These are phyloP conservation scores for Wallacemonas rigidus DNA, from an alignment of 208 protist genomes.

Conservation along the genomic window DNA sequence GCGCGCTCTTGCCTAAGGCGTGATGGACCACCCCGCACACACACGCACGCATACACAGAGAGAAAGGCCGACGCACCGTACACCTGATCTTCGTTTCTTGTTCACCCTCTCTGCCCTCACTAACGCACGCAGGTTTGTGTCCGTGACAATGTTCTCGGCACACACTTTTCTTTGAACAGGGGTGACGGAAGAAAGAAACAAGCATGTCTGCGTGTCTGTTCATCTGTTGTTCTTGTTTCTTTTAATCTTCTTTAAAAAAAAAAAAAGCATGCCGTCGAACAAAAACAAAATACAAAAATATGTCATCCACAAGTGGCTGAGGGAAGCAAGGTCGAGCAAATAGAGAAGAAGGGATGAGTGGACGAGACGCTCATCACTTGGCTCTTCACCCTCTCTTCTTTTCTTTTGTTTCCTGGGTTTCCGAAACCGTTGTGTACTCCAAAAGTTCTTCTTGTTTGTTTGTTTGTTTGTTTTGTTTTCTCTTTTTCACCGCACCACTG, in stretches of 20 bases:
- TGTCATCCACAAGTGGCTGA: conserved; percentile 2
- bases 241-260: conserved; percentile 7
- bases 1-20: conserved; percentile 68
- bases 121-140: too few relatives aligned
- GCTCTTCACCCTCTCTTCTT: too few relatives aligned
- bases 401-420: too few relatives aligned
- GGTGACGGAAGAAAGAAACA: too few relatives aligned
- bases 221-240: too few relatives aligned
- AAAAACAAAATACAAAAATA: conserved; percentile 8
- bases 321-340: background rate
- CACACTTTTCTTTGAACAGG: too few relatives aligned
- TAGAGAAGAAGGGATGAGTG: background rate
- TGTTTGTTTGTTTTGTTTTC: conserved; percentile 2
- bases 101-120: too few relatives aligned
- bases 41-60: too few relatives aligned
- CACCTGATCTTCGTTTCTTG: background rate
- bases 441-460: conserved; percentile 10
- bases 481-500: conserved; percentile 8
- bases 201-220: too few relatives aligned
- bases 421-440: background rate
- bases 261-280: conserved; percentile 2
- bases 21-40: too few relatives aligned
- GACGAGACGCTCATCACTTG: too few relatives aligned
- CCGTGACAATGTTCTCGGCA: too few relatives aligned
- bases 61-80: background rate